Percentiles rank a stretch among this genome's conserved stretches.
Evolutionary conservation across 345 rosid genomes (phyloP).

Genomic region (Lumnitzera littorea): DNA sequence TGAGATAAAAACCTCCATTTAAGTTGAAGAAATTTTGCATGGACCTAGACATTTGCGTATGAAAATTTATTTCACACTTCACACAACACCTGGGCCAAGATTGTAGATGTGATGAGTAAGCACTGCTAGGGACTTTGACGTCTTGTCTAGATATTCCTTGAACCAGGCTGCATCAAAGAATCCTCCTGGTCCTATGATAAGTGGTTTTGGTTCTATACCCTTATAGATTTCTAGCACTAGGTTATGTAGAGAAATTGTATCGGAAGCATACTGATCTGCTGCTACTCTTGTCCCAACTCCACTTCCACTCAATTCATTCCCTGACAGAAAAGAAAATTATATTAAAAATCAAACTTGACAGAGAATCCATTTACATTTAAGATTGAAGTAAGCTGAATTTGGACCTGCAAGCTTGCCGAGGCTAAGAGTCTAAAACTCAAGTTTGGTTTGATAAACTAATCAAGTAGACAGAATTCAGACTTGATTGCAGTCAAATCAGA

Average conservation of each 20-base stretch:
- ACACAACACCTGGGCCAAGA: slow-evolving; percentile 72
- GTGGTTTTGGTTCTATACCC: slow-evolving; percentile 41
- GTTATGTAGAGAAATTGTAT: slow-evolving; percentile 45
- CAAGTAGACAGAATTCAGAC: no score
- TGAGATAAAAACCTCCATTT: background rate
- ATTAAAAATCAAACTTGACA: no score
- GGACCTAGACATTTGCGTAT: no score
- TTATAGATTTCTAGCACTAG: slow-evolving; percentile 42
- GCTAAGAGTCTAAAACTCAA: no score
- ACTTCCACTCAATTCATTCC: slow-evolving; percentile 75
- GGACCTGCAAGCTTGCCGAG: no score
- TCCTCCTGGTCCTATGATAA: slow-evolving; percentile 83
- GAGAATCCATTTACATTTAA: background rate
- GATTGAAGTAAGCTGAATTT: background rate
- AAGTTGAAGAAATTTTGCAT: background rate
- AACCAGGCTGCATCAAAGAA: slow-evolving; percentile 73
- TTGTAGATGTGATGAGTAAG: slow-evolving; percentile 85
- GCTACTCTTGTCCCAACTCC: slow-evolving; percentile 75
- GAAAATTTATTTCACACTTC: no score
- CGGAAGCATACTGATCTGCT: slow-evolving; percentile 67
- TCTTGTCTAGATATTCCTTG: slow-evolving; percentile 43
- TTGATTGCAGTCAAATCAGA: no score
- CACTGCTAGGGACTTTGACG: slow-evolving; percentile 44
- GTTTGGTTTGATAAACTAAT: no score
- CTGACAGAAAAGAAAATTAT: slow-evolving; percentile 22